phyloP scores from a whole-genome alignment of 257 asterid genomes.

The Linaria vulgaris region DNA sequence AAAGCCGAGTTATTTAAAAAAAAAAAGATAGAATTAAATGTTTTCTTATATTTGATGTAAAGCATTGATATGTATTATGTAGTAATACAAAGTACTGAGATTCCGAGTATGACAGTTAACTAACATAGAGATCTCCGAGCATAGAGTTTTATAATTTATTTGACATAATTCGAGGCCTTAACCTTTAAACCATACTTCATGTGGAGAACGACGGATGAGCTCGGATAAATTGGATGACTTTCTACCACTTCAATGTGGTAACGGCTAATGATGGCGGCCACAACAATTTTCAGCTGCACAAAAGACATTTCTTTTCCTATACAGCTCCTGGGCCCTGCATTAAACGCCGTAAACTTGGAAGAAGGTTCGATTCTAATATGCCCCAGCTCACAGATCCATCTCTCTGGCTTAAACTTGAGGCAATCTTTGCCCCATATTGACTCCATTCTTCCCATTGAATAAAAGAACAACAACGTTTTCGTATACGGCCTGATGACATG shows the following conservation, averaged over 20 bases:
- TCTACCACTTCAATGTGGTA: constrained; percentile 7
- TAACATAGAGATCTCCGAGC: too few species aligned
- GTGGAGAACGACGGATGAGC: constrained; percentile 24
- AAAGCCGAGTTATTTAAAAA: too few species aligned
- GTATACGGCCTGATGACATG: constrained; percentile 8
- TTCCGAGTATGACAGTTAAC: too few species aligned
- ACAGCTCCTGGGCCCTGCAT: constrained; percentile 37
- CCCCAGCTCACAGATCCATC: constrained; percentile 33
- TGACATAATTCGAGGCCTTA: constrained; percentile 11
- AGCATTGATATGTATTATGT: too few species aligned
- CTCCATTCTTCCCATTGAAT: constrained; percentile 38
- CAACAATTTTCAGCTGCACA: constrained; percentile 31
- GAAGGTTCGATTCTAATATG: constrained; percentile 25
- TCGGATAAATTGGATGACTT: constrained; percentile 1
- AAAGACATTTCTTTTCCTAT: constrained; percentile 34
- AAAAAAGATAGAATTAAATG: too few species aligned
- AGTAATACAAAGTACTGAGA: too few species aligned
- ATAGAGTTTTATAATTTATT: background rate
- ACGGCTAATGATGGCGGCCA: constrained; percentile 24
- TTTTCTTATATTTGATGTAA: too few species aligned
- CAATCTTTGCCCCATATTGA: constrained; percentile 39
- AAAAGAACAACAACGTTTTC: constrained; percentile 18
- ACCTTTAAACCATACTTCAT: constrained; percentile 31
- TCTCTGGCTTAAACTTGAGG: constrained; percentile 34
- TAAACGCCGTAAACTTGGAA: constrained; percentile 32